Evolutionary conservation across 1,139 yeast genomes (phyloP), one percentile per base, ranked within the genome.

Genomic region (Pichia terricola): DNA sequence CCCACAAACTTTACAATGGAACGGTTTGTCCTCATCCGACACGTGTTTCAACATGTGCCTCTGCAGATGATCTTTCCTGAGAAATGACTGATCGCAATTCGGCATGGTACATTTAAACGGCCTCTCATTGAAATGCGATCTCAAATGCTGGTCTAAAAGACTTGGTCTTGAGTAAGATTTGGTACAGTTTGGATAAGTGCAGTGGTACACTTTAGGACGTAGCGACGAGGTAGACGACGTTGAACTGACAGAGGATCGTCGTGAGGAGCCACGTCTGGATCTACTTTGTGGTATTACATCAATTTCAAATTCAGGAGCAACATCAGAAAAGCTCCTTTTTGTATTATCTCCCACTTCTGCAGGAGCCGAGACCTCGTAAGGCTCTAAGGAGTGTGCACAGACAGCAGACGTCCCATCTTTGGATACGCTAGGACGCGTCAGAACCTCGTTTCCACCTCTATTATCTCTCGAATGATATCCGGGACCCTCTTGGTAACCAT

Each of bases 141-240:
- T 67, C 52, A 70, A 70, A 59, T 89, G 98, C 56, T 87, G 96
- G 37, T 82, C 85, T 41, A 91, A 66, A 32, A 87, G 68, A 6
- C 94, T 81, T 0, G 97, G 96, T 45, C 89, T 72, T 11, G 84
- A 67, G 58, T 87, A 91, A 1, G 85, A 74, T 60, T 87, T 89
- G 35, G 65, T 73, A 57, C 98, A 91, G 3, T 75, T 81, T 5
- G 69, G 73, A 48, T 68, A 72, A 31, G 73, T 74, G 60, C 95
- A 87, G 3, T 61, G 53, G 57, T 80, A 79, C 39, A 62, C 68
- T 56, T 84, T 85, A 0, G 76, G 50, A 26, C 49, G 39, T 3
- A 48, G 52, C 9, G 50, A 50, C 3, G 45, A 38, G 5, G 45
- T 30, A 26, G 41, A 39, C n/a, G 49, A 40, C 5, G 37, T 37